Conservation (phyloP, 2,329 filamentous ascomycete genomes). For the Blumeria hordei region DNA sequence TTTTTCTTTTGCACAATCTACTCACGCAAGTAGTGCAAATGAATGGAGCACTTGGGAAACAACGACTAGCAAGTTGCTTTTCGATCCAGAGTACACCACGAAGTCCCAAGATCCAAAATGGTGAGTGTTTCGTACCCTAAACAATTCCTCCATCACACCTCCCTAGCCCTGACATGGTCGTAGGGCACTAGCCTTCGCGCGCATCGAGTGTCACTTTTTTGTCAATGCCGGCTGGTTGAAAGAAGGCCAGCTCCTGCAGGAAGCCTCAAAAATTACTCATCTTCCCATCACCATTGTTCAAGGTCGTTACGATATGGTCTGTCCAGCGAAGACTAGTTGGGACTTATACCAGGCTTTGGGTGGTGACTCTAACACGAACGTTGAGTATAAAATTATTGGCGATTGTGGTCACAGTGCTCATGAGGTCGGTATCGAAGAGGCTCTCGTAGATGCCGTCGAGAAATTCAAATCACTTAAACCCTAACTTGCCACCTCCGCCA, state of each 20-base stretch:
- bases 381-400: constrained; percentile 11
- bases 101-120: constrained; percentile 12
- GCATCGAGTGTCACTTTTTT: constrained; percentile 21
- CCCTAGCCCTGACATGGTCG: not conserved
- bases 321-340: constrained; percentile 20
- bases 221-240: constrained; percentile 19
- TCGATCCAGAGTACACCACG: constrained; percentile 11
- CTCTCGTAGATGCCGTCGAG: constrained; percentile 12
- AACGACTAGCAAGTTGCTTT: constrained; percentile 11
- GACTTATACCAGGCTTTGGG: constrained; percentile 18
- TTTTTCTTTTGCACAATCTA: not conserved
- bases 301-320: constrained; percentile 22
- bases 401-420: constrained; percentile 13
- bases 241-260: constrained; percentile 17
- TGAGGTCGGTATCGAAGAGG: constrained; percentile 10
- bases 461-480: constrained; percentile 9
- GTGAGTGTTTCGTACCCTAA: constrained; percentile 1
- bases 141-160: not conserved
- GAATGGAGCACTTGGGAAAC: constrained; percentile 13
- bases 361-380: constrained; percentile 9
- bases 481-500: too few relatives aligned
- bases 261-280: constrained; percentile 12
- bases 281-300: constrained; percentile 18
- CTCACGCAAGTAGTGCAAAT: constrained; percentile 6
- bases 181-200: constrained; percentile 17